Base-by-base conservation (phyloP, 805 yeast genomes). In the Yamadazyma ubonensis region DNA sequence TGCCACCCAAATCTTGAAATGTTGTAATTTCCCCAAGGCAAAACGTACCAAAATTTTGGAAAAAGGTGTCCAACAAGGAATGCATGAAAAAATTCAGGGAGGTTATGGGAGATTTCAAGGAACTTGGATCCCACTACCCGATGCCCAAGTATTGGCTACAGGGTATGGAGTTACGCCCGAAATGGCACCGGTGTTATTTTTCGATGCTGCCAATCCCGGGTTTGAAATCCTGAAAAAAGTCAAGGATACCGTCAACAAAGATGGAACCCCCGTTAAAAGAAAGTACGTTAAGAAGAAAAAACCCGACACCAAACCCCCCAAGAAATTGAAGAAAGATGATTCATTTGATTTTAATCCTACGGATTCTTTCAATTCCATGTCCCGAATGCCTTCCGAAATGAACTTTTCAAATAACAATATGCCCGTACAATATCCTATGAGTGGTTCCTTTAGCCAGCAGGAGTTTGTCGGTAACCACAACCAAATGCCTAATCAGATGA, bases 61-160 rank as follows among this genome's bases (percentile, higher is more conserved):
- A 58, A 80, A 84, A 53, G 96, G 90, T 48, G 96, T 91, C n/a
- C 96, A 91, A 56, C 76, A 75, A 29, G 96, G 95, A 4, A 64
- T 71, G 14, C 97, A 90, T 59, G 96, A 90, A 54, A 91, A 91
- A 59, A 88, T 90, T 16, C 98, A 90, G 61, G 98, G 98, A 46
- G 98, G 98, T 2, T 90, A 89, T 58, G 98, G 98, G 39, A 83
- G 90, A 56, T 91, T 89, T 61, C 98, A 91, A 61, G 97, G 96
- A 12, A 90, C 97, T 2, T 90, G 96, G 96, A 90, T 90, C 6
- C 97, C 97, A 0, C 63, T 86, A 46, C 79, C 73, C 5, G 78
- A 86, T 36, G 97, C 96, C 1, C 64, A 56, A 36, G 50, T 58
- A 33, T 54, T 69, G 40, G 74, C 75, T 6, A 52, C 54, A n/a